Percentiles rank a stretch among this genome's conserved stretches.
These are phyloP conservation scores for Mortierella claussenii DNA, from an alignment of 192 early-diverging fungal species.

Conservation along the genomic window DNA sequence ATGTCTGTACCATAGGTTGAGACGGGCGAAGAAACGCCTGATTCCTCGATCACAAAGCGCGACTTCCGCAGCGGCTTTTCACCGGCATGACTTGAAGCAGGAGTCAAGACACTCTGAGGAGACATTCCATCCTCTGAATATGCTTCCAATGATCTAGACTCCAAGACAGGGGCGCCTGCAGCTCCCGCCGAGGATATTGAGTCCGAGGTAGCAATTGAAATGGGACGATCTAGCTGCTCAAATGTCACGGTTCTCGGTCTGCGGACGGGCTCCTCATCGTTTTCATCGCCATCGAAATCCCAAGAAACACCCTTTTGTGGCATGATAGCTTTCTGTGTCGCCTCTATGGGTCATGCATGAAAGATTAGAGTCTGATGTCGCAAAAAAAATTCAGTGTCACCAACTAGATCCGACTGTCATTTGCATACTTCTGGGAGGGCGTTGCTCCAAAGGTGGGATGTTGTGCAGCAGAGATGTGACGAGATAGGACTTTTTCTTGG, in stretches of 20 bases:
- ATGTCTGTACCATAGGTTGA: slow-evolving; percentile 19
- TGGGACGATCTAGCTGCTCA: slow-evolving; percentile 10
- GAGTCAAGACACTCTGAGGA: not conserved
- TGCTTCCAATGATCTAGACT: slow-evolving; percentile 10
- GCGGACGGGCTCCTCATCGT: slow-evolving; percentile 5
- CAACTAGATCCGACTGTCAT: no score
- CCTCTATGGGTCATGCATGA: slow-evolving; percentile 18
- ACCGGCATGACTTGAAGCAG: slow-evolving; percentile 11
- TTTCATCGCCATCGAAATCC: slow-evolving; percentile 70
- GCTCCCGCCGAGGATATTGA: slow-evolving; percentile 15
- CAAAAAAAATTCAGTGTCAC: no score
- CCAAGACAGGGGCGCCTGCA: not conserved
- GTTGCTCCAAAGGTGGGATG: slow-evolving; percentile 74
- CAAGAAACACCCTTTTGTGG: slow-evolving; percentile 68
- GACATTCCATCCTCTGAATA: slow-evolving; percentile 12
- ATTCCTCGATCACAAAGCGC: slow-evolving; percentile 56
- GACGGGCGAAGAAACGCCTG: slow-evolving; percentile 15
- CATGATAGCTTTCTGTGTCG: slow-evolving; percentile 55
- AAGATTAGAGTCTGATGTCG: not conserved
- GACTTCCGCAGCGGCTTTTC: slow-evolving; percentile 55
- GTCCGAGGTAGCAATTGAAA: slow-evolving; percentile 21
- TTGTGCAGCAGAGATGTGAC: slow-evolving; percentile 64
- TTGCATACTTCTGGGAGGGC: slow-evolving; percentile 67
- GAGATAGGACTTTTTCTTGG: slow-evolving; percentile 76
- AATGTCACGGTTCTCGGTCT: slow-evolving; percentile 37